These are phyloP conservation scores for Scleroderma bovista DNA, from an alignment of 768 basidiomycete genomes.

Conservation along the genomic window DNA sequence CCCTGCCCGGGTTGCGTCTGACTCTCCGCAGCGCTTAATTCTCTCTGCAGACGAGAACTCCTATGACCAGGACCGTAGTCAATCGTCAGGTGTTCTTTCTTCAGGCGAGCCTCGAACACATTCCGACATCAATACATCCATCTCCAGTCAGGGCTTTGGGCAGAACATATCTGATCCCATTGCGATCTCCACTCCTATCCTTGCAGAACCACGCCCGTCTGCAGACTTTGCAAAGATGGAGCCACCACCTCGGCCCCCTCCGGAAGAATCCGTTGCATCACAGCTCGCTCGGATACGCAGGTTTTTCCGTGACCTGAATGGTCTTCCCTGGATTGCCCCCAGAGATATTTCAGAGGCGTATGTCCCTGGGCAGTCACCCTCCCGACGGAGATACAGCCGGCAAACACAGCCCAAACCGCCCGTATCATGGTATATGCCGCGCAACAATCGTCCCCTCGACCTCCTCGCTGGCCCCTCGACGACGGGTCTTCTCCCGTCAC, in stretches of 20 bases:
- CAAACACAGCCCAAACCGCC: slow-evolving; percentile 20
- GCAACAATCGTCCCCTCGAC: slow-evolving; percentile 22
- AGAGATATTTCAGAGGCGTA: slow-evolving; percentile 45
- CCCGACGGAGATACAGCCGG: slow-evolving; percentile 23
- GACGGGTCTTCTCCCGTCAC: slow-evolving; percentile 22
- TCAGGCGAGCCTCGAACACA: slow-evolving; percentile 5
- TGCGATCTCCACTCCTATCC: slow-evolving; percentile 27
- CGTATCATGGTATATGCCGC: slow-evolving; percentile 24
- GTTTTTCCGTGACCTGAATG: slow-evolving; percentile 34
- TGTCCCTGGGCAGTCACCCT: slow-evolving; percentile 33
- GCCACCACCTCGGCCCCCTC: slow-evolving; percentile 34
- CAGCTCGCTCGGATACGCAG: slow-evolving; percentile 34
- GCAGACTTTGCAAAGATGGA: slow-evolving; percentile 48
- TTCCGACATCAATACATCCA: slow-evolving; percentile 19
- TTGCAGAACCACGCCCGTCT: slow-evolving; percentile 33
- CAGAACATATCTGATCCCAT: slow-evolving; percentile 17
- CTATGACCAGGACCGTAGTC: slow-evolving; percentile 12
- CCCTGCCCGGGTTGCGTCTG: slow-evolving; percentile 19
- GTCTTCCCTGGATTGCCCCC: slow-evolving; percentile 43
- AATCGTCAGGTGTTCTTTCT: slow-evolving; percentile 3
- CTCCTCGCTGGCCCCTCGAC: slow-evolving; percentile 29
- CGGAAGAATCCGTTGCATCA: slow-evolving; percentile 29
- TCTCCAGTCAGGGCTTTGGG: slow-evolving; percentile 23
- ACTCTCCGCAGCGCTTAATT: slow-evolving; percentile 21
- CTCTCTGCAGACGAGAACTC: slow-evolving; percentile 20